These are phyloP conservation scores for Lindgomyces ingoldianus DNA, from an alignment of 495 filamentous ascomycete species.

Conservation along the genomic window DNA sequence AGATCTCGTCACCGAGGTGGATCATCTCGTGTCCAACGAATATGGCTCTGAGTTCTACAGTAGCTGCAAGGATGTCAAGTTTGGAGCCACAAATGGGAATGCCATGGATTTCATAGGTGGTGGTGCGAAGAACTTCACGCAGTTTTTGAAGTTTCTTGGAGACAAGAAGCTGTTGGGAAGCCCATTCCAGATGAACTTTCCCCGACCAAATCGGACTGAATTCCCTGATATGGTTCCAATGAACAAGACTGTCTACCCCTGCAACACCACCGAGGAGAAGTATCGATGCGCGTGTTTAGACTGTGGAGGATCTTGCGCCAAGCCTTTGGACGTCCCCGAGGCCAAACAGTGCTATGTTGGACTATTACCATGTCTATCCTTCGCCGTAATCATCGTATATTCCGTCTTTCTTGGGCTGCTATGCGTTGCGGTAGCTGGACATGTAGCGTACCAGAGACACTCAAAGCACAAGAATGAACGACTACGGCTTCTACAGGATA, in stretches of 20 bases:
- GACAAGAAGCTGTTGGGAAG: slow-evolving; percentile 85
- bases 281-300: slow-evolving; percentile 93
- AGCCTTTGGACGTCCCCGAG: slow-evolving; percentile 69
- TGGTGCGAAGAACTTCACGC: slow-evolving; percentile 83
- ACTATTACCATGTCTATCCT: slow-evolving; percentile 83
- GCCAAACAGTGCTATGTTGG: slow-evolving; percentile 78
- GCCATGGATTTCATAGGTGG: slow-evolving; percentile 96
- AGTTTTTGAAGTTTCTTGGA: slow-evolving; percentile 88
- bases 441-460: slow-evolving; percentile 72
- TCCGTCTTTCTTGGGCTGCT: slow-evolving; percentile 68
- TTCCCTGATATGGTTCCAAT: slow-evolving; percentile 68
- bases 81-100: slow-evolving; percentile 85
- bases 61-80: slow-evolving; percentile 98
- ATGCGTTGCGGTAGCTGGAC: slow-evolving; percentile 65
- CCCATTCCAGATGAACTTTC: slow-evolving; percentile 97
- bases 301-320: slow-evolving; percentile 80
- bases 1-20: slow-evolving; percentile 77
- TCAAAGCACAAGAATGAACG: slow-evolving; percentile 73
- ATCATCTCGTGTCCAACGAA: slow-evolving; percentile 82
- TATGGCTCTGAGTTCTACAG: slow-evolving; percentile 91
- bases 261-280: slow-evolving; percentile 80
- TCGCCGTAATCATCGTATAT: slow-evolving; percentile 86
- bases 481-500: slow-evolving; percentile 81
- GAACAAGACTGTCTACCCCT: slow-evolving; percentile 70
- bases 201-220: slow-evolving; percentile 52